Evolutionary conservation across 2,329 filamentous ascomycete species (phyloP), one percentile per base, ranked within the genome.

Genomic region (Aspergillus eucalypticola): DNA sequence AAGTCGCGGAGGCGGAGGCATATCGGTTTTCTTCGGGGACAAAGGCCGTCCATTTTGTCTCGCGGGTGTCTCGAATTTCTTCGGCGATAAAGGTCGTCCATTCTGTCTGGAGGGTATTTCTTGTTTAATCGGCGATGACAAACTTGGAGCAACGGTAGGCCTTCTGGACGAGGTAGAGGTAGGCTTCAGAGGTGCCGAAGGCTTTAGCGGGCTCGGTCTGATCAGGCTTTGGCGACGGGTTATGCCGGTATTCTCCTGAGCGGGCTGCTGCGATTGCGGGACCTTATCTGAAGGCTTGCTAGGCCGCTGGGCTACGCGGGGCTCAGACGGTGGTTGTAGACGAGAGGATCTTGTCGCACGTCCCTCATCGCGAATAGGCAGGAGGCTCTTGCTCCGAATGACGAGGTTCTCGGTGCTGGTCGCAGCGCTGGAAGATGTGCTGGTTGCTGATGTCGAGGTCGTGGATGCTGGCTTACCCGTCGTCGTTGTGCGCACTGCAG

Each of bases 1-100:
- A 19, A 73, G 70, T 19, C 75, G 74, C 6, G 71, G 65, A 2
- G 72, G 72, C 5, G 75, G 74, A 35, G 65, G 68, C 71, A 76
- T 74, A 17, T 71, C 67, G n/a, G 69, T 66, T 58, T 73, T 73
- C 25, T 66, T 67, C 25, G 71, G 70, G 5, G 71, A 73, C 10
- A 61, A 49, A 5, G 68, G 62, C 7, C 60, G 56, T 46, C 48
- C 57, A 62, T 60, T 55, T 29, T 66, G 60, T 44, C 55, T 61
- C 21, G 48, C 21, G 8, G 42, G 11, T n/a, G 42, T 27, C 50
- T 62, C 56, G 27, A 51, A 29, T 46, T 64, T 65, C 21, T 55
- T 19, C 23, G 72, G 70, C 0, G 72, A 73, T 3, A 61, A 49
- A 5, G 68, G 62, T 6, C 60, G 56, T 49, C 48, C 57, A 62